Evolutionary conservation across 2,329 filamentous ascomycete genomes (phyloP), one percentile per base, ranked within the genome.

Genomic region (Arthrobotrys iridis): DNA sequence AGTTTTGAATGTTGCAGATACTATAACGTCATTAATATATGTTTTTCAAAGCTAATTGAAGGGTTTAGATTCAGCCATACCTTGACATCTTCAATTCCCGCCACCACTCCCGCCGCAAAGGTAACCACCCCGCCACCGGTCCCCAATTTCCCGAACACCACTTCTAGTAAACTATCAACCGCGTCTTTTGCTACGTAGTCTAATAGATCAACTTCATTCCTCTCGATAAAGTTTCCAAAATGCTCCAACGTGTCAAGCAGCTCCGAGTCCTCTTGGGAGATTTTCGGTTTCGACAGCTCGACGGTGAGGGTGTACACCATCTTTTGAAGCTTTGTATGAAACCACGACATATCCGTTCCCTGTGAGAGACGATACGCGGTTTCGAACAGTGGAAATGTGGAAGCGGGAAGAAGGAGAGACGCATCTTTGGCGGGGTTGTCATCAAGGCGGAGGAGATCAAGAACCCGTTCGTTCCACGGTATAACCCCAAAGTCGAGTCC

Each of bases 1-100:
- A 79, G 33, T 55, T 79, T 79, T 18, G 75, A 75, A 43, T 78
- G 63, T 57, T 79, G 77, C 7, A 79, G 59, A n/a, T 48, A 45
- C 78, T 79, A 55, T 33, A 13, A 77, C 50, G 20, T n/a, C n/a
- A n/a, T n/a, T n/a, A n/a, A n/a, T n/a, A n/a, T n/a, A 60, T 62
- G 24, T 63, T 50, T 20, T 11, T 11, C 33, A 43, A n/a, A 43
- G n/a, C n/a, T n/a, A 22, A 41, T 13, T 22, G 20, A 30, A 18
- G 18, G 52, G 35, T 37, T n/a, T n/a, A n/a, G n/a, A n/a, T n/a
- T n/a, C n/a, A n/a, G n/a, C 30, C 37, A 7, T 45, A 68, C 71
- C 63, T 75, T 65, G 4, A 64, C 63, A 35, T 75, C 64, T 13
- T 57, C 52, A n/a, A 75, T 41, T 6, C 64, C 48, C 4, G 30